Percentiles rank a stretch among this genome's conserved stretches.
These are phyloP conservation scores for Kodamaea nitidulidarum DNA, from an alignment of 805 yeast genomes.

Conservation along the genomic window DNA sequence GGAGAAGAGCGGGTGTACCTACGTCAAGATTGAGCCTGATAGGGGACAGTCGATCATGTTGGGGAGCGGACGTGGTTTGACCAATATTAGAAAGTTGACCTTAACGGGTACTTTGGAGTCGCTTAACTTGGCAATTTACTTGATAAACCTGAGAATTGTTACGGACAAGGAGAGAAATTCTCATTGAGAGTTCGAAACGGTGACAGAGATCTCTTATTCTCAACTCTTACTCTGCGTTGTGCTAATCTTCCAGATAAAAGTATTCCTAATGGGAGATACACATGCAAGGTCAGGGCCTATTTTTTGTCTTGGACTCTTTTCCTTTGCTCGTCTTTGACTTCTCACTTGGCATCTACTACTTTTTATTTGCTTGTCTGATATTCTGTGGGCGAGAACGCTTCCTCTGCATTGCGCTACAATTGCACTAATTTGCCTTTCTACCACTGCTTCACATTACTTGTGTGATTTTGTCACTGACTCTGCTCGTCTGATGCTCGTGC, in stretches of 20 bases:
- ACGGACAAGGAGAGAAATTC: constrained; percentile 54
- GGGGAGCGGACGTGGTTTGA: constrained; percentile 42
- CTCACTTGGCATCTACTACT: not conserved
- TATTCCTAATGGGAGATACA: too few relatives aligned
- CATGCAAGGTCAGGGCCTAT: too few relatives aligned
- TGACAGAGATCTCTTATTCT: not conserved
- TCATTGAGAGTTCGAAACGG: constrained; percentile 3
- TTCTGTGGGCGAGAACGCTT: too few relatives aligned
- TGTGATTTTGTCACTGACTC: too few relatives aligned
- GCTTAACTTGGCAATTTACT: constrained; percentile 66
- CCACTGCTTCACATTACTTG: too few relatives aligned
- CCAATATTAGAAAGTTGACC: constrained; percentile 53
- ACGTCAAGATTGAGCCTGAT: constrained; percentile 67
- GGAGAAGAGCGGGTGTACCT: constrained; percentile 65
- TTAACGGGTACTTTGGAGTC: constrained; percentile 64
- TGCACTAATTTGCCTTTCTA: too few relatives aligned
- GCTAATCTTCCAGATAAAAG: too few relatives aligned
- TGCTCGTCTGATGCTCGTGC: too few relatives aligned
- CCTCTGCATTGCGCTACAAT: too few relatives aligned
- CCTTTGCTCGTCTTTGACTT: not conserved
- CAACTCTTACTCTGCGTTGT: constrained; percentile 2
- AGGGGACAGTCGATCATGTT: constrained; percentile 46
- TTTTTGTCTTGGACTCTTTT: not conserved
- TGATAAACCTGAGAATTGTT: constrained; percentile 69
- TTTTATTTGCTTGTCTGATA: not conserved